A percentile compares a stretch with the other conserved stretches of the same genome.
phyloP scores from a whole-genome alignment of 805 yeast genomes.

The Wickerhamiella sorbophila region DNA sequence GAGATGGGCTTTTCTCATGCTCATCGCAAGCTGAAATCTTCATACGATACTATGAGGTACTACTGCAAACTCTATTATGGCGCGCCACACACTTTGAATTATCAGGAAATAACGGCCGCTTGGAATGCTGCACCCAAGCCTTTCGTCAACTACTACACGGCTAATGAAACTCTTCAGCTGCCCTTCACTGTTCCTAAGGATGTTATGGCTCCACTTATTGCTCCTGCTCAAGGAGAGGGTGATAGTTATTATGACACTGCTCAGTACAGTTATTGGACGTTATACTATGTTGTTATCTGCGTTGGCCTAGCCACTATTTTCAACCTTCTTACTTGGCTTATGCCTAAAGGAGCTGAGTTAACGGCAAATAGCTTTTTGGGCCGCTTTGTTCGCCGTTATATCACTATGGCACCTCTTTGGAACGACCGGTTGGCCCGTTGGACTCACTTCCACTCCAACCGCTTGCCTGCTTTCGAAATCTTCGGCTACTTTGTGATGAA shows the following conservation, averaged over 20 bases:
- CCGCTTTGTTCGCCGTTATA: constrained; percentile 2
- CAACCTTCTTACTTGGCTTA: constrained; percentile 6
- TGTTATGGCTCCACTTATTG: background rate
- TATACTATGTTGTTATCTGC: constrained; percentile 5
- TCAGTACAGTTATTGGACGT: constrained; percentile 5
- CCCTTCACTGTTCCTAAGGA: background rate
- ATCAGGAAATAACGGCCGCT: background rate
- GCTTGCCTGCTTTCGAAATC: constrained; percentile 19
- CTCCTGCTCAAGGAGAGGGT: background rate
- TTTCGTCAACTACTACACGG: background rate
- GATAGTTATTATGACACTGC: background rate
- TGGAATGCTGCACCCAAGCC: background rate
- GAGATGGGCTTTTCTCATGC: background rate
- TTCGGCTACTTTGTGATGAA: constrained; percentile 16
- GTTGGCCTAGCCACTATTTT: constrained; percentile 4
- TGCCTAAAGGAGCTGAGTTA: background rate
- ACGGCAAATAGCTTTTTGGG: background rate
- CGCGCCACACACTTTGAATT: background rate
- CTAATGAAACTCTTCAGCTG: background rate
- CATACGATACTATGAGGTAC: background rate
- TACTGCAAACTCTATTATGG: background rate
- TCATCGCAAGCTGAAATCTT: background rate
- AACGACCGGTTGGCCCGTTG: background rate
- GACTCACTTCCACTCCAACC: background rate
- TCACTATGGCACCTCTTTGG: constrained; percentile 4